Conservation (phyloP, 192 early-diverging fungal genomes). For the Chytriomyces hyalinus region DNA sequence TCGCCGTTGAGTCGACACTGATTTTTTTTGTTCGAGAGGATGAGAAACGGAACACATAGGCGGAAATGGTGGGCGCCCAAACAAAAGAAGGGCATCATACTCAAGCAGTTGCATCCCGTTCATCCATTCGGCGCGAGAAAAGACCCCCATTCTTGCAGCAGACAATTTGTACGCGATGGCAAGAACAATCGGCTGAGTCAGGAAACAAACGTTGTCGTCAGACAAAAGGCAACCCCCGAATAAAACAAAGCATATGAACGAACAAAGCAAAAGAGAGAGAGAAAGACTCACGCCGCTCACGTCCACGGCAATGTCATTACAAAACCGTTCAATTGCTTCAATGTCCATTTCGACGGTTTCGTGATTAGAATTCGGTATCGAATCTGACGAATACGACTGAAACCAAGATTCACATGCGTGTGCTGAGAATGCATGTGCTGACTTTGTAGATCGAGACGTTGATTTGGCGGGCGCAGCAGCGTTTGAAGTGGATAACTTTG, state of each 20-base stretch:
- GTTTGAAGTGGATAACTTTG: background rate
- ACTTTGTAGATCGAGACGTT: background rate
- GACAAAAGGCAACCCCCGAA: background rate
- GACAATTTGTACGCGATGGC: conserved; percentile 23
- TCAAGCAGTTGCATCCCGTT: conserved; percentile 31
- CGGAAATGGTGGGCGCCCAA: background rate
- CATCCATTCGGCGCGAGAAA: conserved; percentile 34
- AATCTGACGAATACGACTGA: too few relatives aligned
- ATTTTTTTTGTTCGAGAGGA: background rate
- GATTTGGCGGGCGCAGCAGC: background rate
- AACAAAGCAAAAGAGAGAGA: background rate
- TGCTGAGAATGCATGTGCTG: too few relatives aligned
- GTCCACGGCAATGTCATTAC: conserved; percentile 20
- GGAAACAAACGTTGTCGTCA: background rate
- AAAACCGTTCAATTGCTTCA: conserved; percentile 31
- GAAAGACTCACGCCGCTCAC: conserved; percentile 14
- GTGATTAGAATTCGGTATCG: too few relatives aligned
- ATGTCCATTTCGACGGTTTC: conserved; percentile 25
- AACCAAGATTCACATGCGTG: too few relatives aligned
- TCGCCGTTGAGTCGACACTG: conserved; percentile 31
- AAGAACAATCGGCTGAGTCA: conserved; percentile 2
- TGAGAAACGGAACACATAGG: background rate
- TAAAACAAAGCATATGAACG: background rate
- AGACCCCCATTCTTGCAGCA: conserved; percentile 29
- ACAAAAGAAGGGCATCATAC: background rate